Evolutionary conservation across 1,284 basidiomycete species (phyloP), one percentile per base, ranked within the genome.

Genomic region (Cryptococcus neoformans): DNA sequence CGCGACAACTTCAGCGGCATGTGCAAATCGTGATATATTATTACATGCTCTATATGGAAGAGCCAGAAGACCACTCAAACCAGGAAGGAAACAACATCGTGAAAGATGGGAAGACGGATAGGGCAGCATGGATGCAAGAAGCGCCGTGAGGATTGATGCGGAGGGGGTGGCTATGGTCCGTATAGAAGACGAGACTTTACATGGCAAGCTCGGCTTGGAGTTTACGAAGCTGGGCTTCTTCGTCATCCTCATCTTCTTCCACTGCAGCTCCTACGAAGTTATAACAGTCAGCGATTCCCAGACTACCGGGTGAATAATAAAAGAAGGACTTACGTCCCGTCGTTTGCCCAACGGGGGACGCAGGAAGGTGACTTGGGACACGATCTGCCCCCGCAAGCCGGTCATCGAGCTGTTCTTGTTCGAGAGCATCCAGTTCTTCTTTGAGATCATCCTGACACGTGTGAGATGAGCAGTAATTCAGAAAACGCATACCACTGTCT

Each of bases 171-270:
- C 28, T 28, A 28, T 28, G 28, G 28, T 28, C 28, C 28, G 28
- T 28, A 28, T 28, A 49, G 21, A 11, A 47, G 14, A 36, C 8
- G 46, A 12, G 36, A 37, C 34, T 9, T 49, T 70, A 94, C 88
- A 94, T 91, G 41, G 92, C 88, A 70, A 96, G 79, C 58, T 87
- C 87, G 16, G 92, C 94, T 80, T 98, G 95, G 66, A 99, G 81
- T 76, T 92, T 87, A 75, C 85, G 86, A 72, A 99, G 85, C 78
- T 98, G 88, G 47, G 85, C 87, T 66, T 94, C 95, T 76, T 98
- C 94, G 81, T 96, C 92, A 76, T 89, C 90, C 72, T 95, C 91
- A 68, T 85, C 87, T 53, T 81, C 83, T 63, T 51, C 76, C 75
- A 75, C 70, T 67, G 59, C 61, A n/a, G 46, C 56, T 11, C 54